phyloP scores from a whole-genome alignment of 1,284 basidiomycete species.

The Albatrellus sp. region DNA sequence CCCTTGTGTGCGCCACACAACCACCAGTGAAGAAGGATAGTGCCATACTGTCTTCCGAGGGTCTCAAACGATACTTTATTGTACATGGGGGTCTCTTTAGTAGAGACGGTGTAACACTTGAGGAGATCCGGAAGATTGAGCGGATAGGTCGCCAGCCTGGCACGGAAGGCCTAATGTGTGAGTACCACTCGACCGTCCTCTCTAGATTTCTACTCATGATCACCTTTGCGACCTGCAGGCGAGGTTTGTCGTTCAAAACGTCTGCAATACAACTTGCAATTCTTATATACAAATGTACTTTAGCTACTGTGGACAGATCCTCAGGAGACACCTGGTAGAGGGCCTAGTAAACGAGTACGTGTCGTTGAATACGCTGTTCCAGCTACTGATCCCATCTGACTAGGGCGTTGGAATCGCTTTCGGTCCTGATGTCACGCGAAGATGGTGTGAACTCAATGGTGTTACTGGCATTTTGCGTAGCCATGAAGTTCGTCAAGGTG shows the following conservation, averaged over 20 bases:
- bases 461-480: constrained; percentile 87
- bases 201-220: constrained; percentile 1
- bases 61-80: constrained; percentile 85
- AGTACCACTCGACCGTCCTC: constrained; percentile 18
- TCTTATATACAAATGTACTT: background rate
- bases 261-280: background rate
- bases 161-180: constrained; percentile 91
- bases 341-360: constrained; percentile 86
- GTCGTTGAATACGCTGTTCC: background rate
- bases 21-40: constrained; percentile 30
- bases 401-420: constrained; percentile 93
- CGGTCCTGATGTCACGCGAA: constrained; percentile 83
- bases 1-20: constrained; percentile 68
- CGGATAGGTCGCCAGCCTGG: constrained; percentile 88
- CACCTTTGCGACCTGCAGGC: constrained; percentile 21
- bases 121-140: constrained; percentile 83
- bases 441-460: constrained; percentile 83
- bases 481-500: constrained; percentile 94
- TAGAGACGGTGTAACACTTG: constrained; percentile 86
- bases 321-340: constrained; percentile 81
- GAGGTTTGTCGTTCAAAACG: constrained; percentile 41
- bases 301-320: constrained; percentile 91
- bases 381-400: background rate
- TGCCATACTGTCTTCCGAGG: constrained; percentile 73
- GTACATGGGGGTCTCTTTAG: constrained; percentile 96